These are phyloP conservation scores for Ceratocystis colombiana DNA, from an alignment of 2,329 filamentous ascomycete genomes.

Conservation along the genomic window DNA sequence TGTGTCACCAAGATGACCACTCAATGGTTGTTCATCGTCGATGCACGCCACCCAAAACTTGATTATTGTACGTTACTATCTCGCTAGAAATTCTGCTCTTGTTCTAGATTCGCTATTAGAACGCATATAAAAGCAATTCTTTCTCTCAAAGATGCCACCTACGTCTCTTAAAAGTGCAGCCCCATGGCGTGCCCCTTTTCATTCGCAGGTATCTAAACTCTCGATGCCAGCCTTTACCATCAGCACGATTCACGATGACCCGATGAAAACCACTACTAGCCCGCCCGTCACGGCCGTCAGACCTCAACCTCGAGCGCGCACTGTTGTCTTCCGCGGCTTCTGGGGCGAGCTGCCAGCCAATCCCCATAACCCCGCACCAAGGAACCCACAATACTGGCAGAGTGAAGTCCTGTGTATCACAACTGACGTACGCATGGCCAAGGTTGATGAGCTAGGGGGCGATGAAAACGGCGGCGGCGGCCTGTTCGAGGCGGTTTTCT, in stretches of 20 bases:
- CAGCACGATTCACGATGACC: conserved; percentile 38
- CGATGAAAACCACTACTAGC: conserved; percentile 29
- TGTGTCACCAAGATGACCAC: background rate
- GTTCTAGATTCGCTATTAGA: background rate
- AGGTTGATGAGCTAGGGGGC: conserved; percentile 60
- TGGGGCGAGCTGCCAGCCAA: conserved; percentile 65
- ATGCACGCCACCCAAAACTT: background rate
- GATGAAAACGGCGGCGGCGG: conserved; percentile 51
- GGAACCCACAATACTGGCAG: conserved; percentile 59
- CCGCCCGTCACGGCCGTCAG: conserved; percentile 31
- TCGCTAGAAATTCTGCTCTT: background rate
- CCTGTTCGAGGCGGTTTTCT: conserved; percentile 73
- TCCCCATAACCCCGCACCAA: conserved; percentile 59
- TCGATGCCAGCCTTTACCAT: conserved; percentile 42
- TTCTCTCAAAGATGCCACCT: background rate
- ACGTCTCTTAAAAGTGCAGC: conserved; percentile 31
- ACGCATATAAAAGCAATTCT: background rate
- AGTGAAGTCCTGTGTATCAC: conserved; percentile 75
- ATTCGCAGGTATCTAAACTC: conserved; percentile 43
- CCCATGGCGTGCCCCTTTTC: conserved; percentile 45
- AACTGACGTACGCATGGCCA: conserved; percentile 80
- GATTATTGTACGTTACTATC: background rate
- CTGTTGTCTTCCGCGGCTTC: conserved; percentile 76
- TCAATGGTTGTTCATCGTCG: background rate
- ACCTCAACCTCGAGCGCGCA: conserved; percentile 52